A percentile compares a stretch with the other conserved stretches of the same genome.
Conservation (phyloP, 768 basidiomycete genomes). For the Paxillus involutus region DNA sequence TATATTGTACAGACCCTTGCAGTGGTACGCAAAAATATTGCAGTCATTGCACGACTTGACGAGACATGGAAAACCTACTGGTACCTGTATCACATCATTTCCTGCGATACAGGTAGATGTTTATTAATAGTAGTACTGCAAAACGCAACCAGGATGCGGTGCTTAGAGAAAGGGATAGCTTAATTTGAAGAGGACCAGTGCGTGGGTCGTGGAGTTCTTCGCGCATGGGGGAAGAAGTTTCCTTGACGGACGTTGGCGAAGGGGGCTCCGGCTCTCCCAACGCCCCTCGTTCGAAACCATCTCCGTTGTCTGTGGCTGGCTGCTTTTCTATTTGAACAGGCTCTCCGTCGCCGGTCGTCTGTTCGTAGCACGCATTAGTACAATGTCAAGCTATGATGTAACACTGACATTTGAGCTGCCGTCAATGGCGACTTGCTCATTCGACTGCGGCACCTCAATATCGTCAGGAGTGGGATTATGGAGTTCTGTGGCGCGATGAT, state of each 20-base stretch:
- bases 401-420: slow-evolving; percentile 5
- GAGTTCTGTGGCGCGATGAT: slow-evolving; percentile 2
- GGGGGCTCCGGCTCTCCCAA: not conserved
- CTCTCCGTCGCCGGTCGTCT: slow-evolving; percentile 3
- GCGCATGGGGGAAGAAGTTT: not conserved
- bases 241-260: not conserved
- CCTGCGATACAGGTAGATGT: no score
- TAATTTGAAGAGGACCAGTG: not conserved
- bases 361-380: slow-evolving; percentile 3
- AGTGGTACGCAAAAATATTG: no score
- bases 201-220: not conserved
- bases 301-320: not conserved
- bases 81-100: no score
- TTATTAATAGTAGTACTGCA: no score
- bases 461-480: not conserved
- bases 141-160: no score
- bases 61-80: no score
- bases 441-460: not conserved
- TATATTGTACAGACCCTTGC: no score
- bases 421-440: not conserved
- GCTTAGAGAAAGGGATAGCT: not conserved
- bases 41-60: no score
- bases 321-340: not conserved
- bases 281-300: not conserved
- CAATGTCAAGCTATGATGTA: not conserved